phyloP scores from a whole-genome alignment of 768 basidiomycete species.

The Amanita subjunquillea region DNA sequence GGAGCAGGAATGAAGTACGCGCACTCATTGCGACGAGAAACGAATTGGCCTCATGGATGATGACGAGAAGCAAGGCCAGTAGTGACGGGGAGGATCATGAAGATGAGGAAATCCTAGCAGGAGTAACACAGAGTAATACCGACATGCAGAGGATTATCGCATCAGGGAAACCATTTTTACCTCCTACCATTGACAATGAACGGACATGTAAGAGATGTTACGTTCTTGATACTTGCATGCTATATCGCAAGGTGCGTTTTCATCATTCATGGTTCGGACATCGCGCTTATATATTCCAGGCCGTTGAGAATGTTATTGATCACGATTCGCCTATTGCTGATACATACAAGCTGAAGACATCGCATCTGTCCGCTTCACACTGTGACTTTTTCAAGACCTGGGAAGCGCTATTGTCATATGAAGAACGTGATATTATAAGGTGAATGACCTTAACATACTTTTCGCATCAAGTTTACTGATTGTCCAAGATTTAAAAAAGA shows the following conservation, averaged over 20 bases:
- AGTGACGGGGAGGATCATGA: constrained; percentile 9
- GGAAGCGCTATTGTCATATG: constrained; percentile 75
- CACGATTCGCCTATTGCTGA: constrained; percentile 45
- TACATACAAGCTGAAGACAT: constrained; percentile 69
- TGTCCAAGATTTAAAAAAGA: constrained; percentile 67
- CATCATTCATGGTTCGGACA: not conserved
- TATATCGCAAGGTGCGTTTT: constrained; percentile 71
- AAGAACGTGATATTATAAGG: constrained; percentile 72
- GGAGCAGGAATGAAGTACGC: constrained; percentile 72
- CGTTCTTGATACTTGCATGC: constrained; percentile 79
- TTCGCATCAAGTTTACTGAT: not conserved
- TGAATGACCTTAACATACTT: not conserved
- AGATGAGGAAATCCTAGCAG: constrained; percentile 10
- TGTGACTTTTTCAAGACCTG: constrained; percentile 79
- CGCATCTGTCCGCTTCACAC: constrained; percentile 63
- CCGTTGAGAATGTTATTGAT: constrained; percentile 57
- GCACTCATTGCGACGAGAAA: constrained; percentile 79
- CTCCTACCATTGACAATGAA: constrained; percentile 78
- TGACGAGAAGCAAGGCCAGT: constrained; percentile 27
- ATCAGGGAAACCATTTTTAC: constrained; percentile 55
- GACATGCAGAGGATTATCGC: not conserved
- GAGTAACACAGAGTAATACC: constrained; percentile 9
- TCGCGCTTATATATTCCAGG: constrained; percentile 25
- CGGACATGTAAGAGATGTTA: constrained; percentile 76
- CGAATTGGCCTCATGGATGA: constrained; percentile 73